Evolutionary conservation across 768 basidiomycete genomes (phyloP), one percentile per base, ranked within the genome.

Genomic region (Trametes cinnabarina): DNA sequence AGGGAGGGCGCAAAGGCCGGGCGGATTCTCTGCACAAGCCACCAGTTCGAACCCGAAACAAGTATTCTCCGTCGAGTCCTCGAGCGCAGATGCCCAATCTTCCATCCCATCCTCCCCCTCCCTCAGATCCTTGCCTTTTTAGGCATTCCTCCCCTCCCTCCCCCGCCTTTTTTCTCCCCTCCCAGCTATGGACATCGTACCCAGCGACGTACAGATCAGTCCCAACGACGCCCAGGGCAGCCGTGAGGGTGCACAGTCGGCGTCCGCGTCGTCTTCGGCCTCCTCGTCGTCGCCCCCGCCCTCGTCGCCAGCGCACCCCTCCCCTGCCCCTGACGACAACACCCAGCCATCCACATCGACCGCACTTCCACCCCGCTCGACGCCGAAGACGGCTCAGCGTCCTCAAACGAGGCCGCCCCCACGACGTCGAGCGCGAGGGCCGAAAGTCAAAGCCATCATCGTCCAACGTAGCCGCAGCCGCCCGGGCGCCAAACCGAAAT

Each of bases 401-500:
- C 62, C 37, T 59, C 67, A 15, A 44, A 15, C 20, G 58, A 57
- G 47, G 42, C 59, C 52, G 47, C 55, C 47, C 54, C 35, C 32
- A 50, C 58, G 39, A 47, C 40, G 44, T 59, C 53, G n/a, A 57
- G 40, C 40, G 58, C 39, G 41, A 59, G 56, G 62, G 57, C 26
- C 65, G 63, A 55, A 65, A 61, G 61, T 55, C 57, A 14, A 65
- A 66, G 51, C 64, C 64, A 32, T 60, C 69, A 40, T 63, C 65
- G 44, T 64, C 66, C 47, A 60, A 50, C 51, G 62, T 60, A 40
- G 50, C 69, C 49, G 58, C 70, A 25, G 60, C 72, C 28, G 65
- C 68, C 40, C 64, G 30, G 63, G 68, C 57, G 66, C 66, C 30
- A 84, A 85, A 66, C 81, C 85, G 57, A 85, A 81, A 68, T 79